A percentile compares a stretch with the other conserved stretches of the same genome.
Evolutionary conservation across 177 flowering plant species (phyloP).

Genomic region (Vitis hybrid): DNA sequence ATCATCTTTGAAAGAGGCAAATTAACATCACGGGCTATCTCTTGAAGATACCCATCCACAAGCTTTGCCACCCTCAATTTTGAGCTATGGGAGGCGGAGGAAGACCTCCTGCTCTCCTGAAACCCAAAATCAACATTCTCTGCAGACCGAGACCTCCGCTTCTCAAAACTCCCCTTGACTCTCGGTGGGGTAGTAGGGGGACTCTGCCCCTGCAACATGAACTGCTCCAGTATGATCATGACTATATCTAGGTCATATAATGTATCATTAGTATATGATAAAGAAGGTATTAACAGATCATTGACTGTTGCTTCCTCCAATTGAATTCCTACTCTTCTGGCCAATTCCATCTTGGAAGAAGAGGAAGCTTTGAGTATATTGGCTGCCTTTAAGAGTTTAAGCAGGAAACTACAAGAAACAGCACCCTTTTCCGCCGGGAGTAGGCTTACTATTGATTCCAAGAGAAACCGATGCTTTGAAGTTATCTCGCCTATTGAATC

Average conservation of each 20-base stretch:
- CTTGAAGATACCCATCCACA: constrained; percentile 71
- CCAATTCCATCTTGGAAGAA: constrained; percentile 74
- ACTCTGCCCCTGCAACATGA: constrained; percentile 80
- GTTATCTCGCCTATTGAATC: constrained; percentile 36
- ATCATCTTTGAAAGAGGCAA: constrained; percentile 65
- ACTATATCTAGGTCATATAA: constrained; percentile 81
- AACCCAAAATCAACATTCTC: constrained; percentile 72
- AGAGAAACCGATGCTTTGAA: constrained; percentile 58
- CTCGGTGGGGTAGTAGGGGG: constrained; percentile 83
- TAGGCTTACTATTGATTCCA: constrained; percentile 79
- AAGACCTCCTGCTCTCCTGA: constrained; percentile 80
- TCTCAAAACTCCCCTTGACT: constrained; percentile 44
- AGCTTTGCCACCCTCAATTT: constrained; percentile 85
- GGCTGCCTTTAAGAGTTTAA: constrained; percentile 76
- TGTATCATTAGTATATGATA: constrained; percentile 40
- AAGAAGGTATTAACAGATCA: constrained; percentile 76
- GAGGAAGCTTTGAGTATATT: constrained; percentile 68
- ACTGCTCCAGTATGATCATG: constrained; percentile 72
- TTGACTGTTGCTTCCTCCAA: constrained; percentile 75
- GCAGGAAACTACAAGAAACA: constrained; percentile 74
- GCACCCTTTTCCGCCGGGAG: constrained; percentile 81
- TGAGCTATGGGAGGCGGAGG: constrained; percentile 84
- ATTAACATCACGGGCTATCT: constrained; percentile 61
- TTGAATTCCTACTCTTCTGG: constrained; percentile 72
- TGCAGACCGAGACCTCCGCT: constrained; percentile 84